Conservation (phyloP, 345 rosid genomes). For the Salix arbutifolia region DNA sequence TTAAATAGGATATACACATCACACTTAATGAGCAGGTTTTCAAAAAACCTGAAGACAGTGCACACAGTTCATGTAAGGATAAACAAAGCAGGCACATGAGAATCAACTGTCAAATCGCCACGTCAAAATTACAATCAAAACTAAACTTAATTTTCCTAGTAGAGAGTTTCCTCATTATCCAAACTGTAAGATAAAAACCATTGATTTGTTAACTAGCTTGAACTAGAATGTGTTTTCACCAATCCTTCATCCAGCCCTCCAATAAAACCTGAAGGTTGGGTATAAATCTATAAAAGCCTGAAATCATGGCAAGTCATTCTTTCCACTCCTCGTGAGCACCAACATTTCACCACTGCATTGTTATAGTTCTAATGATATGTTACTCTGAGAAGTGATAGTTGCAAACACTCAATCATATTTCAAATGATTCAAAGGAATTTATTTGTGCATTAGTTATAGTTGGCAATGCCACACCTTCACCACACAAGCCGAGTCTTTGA, state of each 20-base stretch:
- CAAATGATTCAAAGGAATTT: not conserved
- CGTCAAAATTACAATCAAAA: not conserved
- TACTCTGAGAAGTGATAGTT: not conserved
- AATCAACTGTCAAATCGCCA: too few species aligned
- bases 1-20: too few species aligned
- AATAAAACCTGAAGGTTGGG: not conserved
- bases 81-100: too few species aligned
- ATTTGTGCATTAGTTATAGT: not conserved
- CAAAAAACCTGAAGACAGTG: too few species aligned
- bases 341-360: not conserved
- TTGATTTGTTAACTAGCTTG: not conserved
- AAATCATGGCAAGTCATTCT: not conserved
- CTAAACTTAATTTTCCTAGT: not conserved
- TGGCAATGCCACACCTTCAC: slow-evolving; percentile 40
- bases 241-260: not conserved
- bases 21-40: too few species aligned
- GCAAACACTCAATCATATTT: not conserved
- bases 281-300: not conserved
- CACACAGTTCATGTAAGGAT: too few species aligned
- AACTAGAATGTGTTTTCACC: not conserved
- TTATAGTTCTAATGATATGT: not conserved
- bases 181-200: not conserved
- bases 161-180: not conserved
- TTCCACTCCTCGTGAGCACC: not conserved
- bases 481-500: slow-evolving; percentile 55